Base-by-base conservation (phyloP, 768 basidiomycete species). In the Mrakia gelida region DNA sequence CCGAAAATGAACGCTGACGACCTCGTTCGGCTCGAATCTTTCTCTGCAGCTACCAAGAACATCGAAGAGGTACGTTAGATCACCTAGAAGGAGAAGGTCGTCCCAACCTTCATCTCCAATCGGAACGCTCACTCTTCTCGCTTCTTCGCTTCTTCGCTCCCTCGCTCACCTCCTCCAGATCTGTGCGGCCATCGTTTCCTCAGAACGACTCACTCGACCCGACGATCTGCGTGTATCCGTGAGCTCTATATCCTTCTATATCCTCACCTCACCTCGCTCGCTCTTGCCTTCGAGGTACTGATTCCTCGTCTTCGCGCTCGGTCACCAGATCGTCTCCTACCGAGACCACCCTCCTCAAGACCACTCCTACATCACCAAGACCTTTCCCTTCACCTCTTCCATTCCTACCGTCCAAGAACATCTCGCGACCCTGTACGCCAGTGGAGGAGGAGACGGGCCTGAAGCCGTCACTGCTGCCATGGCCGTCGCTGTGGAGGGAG, bases 291-390 rank as follows among this genome's bases (percentile, higher is more conserved):
- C 41, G 10, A 3, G 4, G 38, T 38, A 3, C 38, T 43, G 21
- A n/a, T 34, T 75, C 21, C 32, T 45, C 13, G 10, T 41, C 56
- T 28, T 67, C 61, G 28, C 6, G 26, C 43, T 26, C 41, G 26
- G 13, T 18, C 32, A 5, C 3, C n/a, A 77, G 72, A 70, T 78
- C 68, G 59, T 79, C 68, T 62, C 73, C 28, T 79, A 79, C 41
- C 67, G 78, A 38, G 78, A 79, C 32, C 78, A 79, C 73, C 78
- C 78, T 26, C 78, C 78, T 28, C 78, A 79, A 68, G 78, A 79
- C 62, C 78, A 79, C 56, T 73, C 71, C 8, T 70, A 65, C 70
- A 65, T 77, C 76, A 77, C 68, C 49, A 77, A 67, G 38, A 59
- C 45, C 59, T 56, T 75, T 18, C 67, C 73, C 21, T 79, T 71